Percentiles rank a stretch among this genome's conserved stretches.
These are phyloP conservation scores for Panellus pusillus DNA, from an alignment of 768 basidiomycete species.

Conservation along the genomic window DNA sequence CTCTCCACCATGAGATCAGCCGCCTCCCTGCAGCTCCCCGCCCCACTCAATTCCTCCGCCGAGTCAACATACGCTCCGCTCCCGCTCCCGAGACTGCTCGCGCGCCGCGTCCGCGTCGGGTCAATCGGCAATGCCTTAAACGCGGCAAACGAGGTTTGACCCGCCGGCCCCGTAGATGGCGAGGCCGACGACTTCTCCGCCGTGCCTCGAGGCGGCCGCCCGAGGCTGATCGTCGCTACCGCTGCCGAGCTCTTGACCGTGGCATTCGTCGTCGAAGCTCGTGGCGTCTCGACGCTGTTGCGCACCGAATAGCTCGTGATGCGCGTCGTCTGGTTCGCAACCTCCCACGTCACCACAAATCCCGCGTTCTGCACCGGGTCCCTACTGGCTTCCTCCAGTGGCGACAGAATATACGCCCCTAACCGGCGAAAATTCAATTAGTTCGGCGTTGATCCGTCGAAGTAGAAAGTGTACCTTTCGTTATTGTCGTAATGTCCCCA, in stretches of 20 bases:
- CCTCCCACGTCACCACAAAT: constrained; percentile 79
- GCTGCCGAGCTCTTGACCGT: constrained; percentile 20
- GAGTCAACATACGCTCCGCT: constrained; percentile 48
- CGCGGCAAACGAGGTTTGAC: constrained; percentile 55
- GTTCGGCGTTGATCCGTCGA: background rate
- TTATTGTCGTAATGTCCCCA: constrained; percentile 71
- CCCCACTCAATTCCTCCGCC: constrained; percentile 60
- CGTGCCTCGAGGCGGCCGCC: constrained; percentile 10
- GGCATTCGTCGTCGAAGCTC: constrained; percentile 12
- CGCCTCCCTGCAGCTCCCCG: constrained; percentile 72
- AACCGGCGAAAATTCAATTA: constrained; percentile 1
- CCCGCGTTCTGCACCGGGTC: constrained; percentile 89
- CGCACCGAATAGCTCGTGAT: constrained; percentile 84
- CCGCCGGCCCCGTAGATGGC: constrained; percentile 36
- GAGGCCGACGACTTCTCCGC: constrained; percentile 14
- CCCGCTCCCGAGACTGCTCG: constrained; percentile 43
- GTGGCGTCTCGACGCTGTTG: constrained; percentile 52
- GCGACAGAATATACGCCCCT: constrained; percentile 96
- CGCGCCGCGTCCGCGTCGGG: constrained; percentile 49
- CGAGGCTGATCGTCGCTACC: constrained; percentile 19
- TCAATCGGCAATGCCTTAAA: constrained; percentile 83
- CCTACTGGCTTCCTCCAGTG: constrained; percentile 88
- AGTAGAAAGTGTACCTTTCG: constrained; percentile 57
- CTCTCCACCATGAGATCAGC: constrained; percentile 73
- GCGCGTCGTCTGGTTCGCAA: constrained; percentile 69